Percentiles rank a stretch among this genome's conserved stretches.
Conservation (phyloP, 1,284 basidiomycete genomes). For the Chalciporus sp. region DNA sequence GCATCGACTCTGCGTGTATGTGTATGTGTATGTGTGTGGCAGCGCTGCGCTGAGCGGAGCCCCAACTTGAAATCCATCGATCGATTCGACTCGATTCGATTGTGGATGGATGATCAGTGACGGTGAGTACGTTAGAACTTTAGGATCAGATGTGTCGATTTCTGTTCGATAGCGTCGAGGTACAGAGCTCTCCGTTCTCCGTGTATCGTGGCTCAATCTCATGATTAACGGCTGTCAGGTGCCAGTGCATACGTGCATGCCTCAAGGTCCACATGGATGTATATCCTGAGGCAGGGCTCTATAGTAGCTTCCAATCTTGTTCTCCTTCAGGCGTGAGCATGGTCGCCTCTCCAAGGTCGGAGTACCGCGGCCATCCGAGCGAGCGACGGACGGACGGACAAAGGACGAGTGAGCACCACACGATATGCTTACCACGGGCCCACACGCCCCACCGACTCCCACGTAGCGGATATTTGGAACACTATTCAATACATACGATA, state of each 20-base stretch:
- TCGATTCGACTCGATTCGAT: too few species aligned
- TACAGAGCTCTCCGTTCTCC: background rate
- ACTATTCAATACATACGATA: background rate
- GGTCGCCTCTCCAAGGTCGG: background rate
- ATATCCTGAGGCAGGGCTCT: constrained; percentile 1
- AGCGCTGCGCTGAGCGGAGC: too few species aligned
- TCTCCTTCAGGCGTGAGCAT: background rate
- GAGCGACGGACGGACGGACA: background rate
- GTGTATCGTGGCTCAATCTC: too few species aligned
- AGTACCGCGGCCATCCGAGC: constrained; percentile 19
- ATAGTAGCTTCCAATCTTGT: background rate
- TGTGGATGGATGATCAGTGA: background rate
- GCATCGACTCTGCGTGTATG: background rate
- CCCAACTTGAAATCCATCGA: too few species aligned
- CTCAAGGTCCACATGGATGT: background rate
- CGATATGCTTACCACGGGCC: background rate
- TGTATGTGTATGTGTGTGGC: background rate
- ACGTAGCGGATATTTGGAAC: constrained; percentile 3
- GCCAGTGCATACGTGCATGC: background rate
- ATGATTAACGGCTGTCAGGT: constrained; percentile 3
- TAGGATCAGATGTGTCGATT: background rate
- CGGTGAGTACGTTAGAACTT: background rate
- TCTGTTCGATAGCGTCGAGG: background rate
- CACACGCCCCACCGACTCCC: constrained; percentile 10
- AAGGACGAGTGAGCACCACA: background rate